Percentiles rank a stretch among this genome's conserved stretches.
Conservation (phyloP, 2,329 filamentous ascomycete species). For the Dactylellina leptospora region DNA sequence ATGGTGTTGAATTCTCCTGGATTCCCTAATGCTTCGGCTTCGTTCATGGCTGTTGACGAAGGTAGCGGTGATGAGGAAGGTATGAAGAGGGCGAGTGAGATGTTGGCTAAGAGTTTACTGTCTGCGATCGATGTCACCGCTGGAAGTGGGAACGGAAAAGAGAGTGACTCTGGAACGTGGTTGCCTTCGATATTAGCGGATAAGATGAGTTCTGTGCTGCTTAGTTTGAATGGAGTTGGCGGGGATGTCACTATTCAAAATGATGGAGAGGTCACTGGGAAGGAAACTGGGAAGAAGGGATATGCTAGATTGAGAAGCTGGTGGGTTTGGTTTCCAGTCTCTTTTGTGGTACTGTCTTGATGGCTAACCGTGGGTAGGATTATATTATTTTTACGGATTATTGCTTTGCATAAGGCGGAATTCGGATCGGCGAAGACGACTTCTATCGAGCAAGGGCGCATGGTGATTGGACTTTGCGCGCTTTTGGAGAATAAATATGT, state of each 20-base stretch:
- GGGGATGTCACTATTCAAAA: slow-evolving; percentile 40
- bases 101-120: slow-evolving; percentile 54
- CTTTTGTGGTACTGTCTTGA: neutral
- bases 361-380: slow-evolving; percentile 40
- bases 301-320: slow-evolving; percentile 51
- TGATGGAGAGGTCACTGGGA: slow-evolving; percentile 47
- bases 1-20: slow-evolving; percentile 54
- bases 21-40: slow-evolving; percentile 53
- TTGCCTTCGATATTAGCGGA: slow-evolving; percentile 56
- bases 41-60: slow-evolving; percentile 54
- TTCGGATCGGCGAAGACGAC: slow-evolving; percentile 54
- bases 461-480: slow-evolving; percentile 55
- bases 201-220: slow-evolving; percentile 56
- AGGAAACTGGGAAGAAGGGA: slow-evolving; percentile 42
- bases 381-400: slow-evolving; percentile 55
- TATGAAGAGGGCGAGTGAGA: slow-evolving; percentile 54
- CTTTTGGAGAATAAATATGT: slow-evolving; percentile 55
- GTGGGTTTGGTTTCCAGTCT: slow-evolving; percentile 48
- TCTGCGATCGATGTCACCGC: slow-evolving; percentile 57
- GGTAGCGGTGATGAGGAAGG: slow-evolving; percentile 49
- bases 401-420: slow-evolving; percentile 55
- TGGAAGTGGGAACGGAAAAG: slow-evolving; percentile 38
- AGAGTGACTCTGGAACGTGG: slow-evolving; percentile 38
- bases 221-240: slow-evolving; percentile 29
- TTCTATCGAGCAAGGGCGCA: slow-evolving; percentile 54